Evolutionary conservation across 2,329 filamentous ascomycete species (phyloP).

Genomic region (Alternaria sp.): DNA sequence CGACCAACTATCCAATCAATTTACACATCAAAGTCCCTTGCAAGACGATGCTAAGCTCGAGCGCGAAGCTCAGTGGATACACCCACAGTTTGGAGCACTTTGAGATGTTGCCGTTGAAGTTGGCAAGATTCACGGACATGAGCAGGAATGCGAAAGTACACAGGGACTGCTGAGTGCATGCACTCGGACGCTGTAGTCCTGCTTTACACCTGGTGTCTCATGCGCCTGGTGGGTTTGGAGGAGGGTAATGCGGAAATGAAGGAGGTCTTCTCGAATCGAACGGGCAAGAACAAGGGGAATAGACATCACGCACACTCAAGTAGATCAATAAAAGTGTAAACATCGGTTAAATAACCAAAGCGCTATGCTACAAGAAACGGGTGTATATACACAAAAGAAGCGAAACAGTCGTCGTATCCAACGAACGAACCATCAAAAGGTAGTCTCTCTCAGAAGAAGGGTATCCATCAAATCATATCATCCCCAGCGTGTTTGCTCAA

Average conservation of each 20-base stretch:
- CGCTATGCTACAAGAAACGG: constrained; percentile 21
- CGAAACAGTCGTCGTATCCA: constrained; percentile 18
- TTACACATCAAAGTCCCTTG: too few species aligned
- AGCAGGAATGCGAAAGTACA: too few species aligned
- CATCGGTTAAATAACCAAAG: not conserved
- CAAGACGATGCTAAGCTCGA: too few species aligned
- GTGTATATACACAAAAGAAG: constrained; percentile 27
- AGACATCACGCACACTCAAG: not conserved
- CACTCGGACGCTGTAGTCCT: not conserved
- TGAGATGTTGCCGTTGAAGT: not conserved
- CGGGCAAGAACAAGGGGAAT: not conserved
- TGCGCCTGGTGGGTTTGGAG: too few species aligned
- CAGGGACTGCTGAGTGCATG: not conserved
- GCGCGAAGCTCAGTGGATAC: too few species aligned
- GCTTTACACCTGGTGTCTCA: too few species aligned
- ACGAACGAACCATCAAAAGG: constrained; percentile 11
- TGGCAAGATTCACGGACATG: too few species aligned
- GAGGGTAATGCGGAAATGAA: too few species aligned
- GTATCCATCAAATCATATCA: constrained; percentile 1
- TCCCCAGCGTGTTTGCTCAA: not conserved
- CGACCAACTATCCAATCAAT: too few species aligned
- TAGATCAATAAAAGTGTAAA: not conserved
- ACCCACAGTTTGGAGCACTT: not conserved
- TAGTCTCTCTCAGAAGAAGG: not conserved
- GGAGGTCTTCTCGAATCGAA: too few species aligned